Conservation (phyloP, 352 stramenopile genomes). For the Phytophthora boehmeriae region DNA sequence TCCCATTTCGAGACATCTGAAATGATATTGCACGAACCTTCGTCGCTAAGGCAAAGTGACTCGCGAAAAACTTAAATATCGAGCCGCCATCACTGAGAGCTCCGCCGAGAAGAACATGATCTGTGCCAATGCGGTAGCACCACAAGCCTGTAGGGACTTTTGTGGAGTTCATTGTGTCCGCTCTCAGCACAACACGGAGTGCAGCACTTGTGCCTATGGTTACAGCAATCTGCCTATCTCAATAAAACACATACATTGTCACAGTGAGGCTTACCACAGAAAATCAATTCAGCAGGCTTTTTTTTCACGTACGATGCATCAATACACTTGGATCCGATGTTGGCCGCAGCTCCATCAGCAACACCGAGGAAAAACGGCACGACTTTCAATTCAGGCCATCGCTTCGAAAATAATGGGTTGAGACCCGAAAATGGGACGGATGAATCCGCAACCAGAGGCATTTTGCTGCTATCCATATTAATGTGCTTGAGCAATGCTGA, state of each 20-base stretch:
- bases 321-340: slow-evolving; percentile 94
- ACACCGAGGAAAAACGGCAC: slow-evolving; percentile 91
- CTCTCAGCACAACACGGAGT: slow-evolving; percentile 86
- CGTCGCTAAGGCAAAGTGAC: slow-evolving; percentile 60
- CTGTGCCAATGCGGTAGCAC: slow-evolving; percentile 92
- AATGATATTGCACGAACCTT: slow-evolving; percentile 40
- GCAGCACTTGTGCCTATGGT: slow-evolving; percentile 95
- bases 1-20: neutral
- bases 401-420: slow-evolving; percentile 52
- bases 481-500: slow-evolving; percentile 77
- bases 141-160: slow-evolving; percentile 92
- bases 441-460: slow-evolving; percentile 76
- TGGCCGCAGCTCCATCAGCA: slow-evolving; percentile 93
- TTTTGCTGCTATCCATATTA: slow-evolving; percentile 67
- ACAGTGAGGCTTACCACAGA: slow-evolving; percentile 11
- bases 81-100: slow-evolving; percentile 97
- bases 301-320: slow-evolving; percentile 56
- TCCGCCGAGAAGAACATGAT: slow-evolving; percentile 91
- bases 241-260: slow-evolving; percentile 1
- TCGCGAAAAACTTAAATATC: slow-evolving; percentile 92
- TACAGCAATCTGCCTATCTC: slow-evolving; percentile 85
- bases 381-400: slow-evolving; percentile 74
- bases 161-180: slow-evolving; percentile 46
- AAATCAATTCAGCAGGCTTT: neutral
- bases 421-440: slow-evolving; percentile 65